A percentile compares a stretch with the other conserved stretches of the same genome.
Conservation (phyloP, 1,284 basidiomycete species). For the Ustilago bromivora region DNA sequence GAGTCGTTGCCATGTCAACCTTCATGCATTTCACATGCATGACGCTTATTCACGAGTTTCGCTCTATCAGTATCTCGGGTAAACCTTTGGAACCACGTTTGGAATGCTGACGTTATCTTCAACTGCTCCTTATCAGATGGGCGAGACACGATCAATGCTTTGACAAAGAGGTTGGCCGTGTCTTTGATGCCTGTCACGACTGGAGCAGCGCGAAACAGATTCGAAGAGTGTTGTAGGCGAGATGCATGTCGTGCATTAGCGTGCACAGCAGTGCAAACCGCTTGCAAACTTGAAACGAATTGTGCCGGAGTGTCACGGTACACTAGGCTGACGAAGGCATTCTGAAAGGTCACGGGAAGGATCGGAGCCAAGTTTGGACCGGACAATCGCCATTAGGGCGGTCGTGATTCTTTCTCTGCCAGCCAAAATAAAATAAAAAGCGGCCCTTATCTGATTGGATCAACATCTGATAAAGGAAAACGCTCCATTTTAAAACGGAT, state of each 20-base stretch:
- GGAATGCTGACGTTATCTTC: too few species aligned
- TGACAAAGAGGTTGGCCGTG: neutral
- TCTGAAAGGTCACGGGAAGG: neutral
- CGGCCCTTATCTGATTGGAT: slow-evolving; percentile 27
- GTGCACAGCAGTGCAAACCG: neutral
- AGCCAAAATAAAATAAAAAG: neutral
- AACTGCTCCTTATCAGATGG: neutral
- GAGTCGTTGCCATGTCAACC: too few species aligned
- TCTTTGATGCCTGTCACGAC: neutral
- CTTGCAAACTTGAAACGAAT: slow-evolving; percentile 2
- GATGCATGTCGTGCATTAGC: slow-evolving; percentile 14
- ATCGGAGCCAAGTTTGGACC: neutral
- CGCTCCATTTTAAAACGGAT: neutral
- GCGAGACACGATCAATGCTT: neutral
- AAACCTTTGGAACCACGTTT: too few species aligned
- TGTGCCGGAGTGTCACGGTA: neutral
- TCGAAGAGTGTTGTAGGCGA: neutral
- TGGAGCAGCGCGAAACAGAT: neutral
- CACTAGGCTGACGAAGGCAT: neutral
- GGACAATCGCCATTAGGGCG: neutral
- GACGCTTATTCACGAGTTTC: too few species aligned
- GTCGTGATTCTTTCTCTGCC: neutral
- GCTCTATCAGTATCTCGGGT: too few species aligned
- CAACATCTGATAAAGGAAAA: slow-evolving; percentile 23
- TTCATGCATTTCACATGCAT: too few species aligned